phyloP scores from a whole-genome alignment of 78 protist species.

The Dictyostelium intermedium region DNA sequence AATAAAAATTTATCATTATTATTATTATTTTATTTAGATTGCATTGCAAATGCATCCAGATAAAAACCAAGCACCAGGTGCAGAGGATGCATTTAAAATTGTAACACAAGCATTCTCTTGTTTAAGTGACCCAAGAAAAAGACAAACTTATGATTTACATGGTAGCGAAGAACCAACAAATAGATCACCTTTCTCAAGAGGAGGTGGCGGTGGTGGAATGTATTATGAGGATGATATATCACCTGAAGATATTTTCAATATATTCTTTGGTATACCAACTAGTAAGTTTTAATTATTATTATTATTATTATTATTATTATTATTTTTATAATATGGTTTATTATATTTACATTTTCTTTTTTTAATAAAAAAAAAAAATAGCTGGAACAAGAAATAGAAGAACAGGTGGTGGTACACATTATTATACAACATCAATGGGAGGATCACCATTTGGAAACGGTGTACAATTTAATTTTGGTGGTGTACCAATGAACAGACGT shows the following conservation, averaged over 20 bases:
- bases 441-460: conserved; percentile 24
- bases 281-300: not conserved
- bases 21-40: not conserved
- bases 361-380: not conserved
- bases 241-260: conserved; percentile 69
- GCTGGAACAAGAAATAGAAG: not conserved
- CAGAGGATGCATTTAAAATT: conserved; percentile 84
- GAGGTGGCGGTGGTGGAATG: conserved; percentile 1
- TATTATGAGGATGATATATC: conserved; percentile 42
- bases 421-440: not conserved
- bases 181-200: conserved; percentile 42
- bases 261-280: conserved; percentile 69
- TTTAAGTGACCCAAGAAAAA: conserved; percentile 46
- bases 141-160: conserved; percentile 63
- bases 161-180: conserved; percentile 33
- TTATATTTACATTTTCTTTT: not conserved
- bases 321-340: too few species aligned
- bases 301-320: not conserved
- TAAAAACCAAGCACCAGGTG: conserved; percentile 84
- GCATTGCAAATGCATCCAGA: conserved; percentile 86
- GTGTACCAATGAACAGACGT: not conserved
- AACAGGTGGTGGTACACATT: not conserved
- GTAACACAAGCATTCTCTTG: conserved; percentile 73
- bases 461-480: conserved; percentile 32
- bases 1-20: not conserved